Evolutionary conservation across 1,139 yeast species (phyloP), one percentile per base, ranked within the genome.

Genomic region (Lodderomyces pseudojiufengensis): DNA sequence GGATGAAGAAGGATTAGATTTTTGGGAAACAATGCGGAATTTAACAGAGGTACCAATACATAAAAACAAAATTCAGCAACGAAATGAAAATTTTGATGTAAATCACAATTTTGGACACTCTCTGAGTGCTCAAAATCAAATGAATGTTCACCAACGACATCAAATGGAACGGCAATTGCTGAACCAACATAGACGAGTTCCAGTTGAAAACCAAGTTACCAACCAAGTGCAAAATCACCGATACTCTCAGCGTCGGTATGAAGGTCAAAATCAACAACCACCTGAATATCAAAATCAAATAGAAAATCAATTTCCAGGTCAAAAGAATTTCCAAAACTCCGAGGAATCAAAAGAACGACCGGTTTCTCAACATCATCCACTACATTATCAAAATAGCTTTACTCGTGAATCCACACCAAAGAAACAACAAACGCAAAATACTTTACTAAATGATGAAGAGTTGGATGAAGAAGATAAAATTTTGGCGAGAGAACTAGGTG

Each of bases 1-100:
- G 26, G 58, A 52, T 20, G 63, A 65, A 38, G 67, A 61, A 39
- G 86, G 78, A 12, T 48, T 75, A 24, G 87, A 80, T 52, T 81
- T 80, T 50, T 80, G 86, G 84, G 87, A 81, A 46, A 75, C 79
- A 2, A 70, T 82, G 73, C 65, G 83, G 39, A 69, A 78, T 22
- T 54, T 80, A 23, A 57, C 66, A 4, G 62, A 55, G 27, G 24
- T 50, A 11, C 58, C 72, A 3, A 35, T 38, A 39, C 41, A 36
- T 45, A 37, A 39, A 10, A 15, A 9, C 3, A 21, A 26, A 24
- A 21, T 2, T 8, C 26, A 13, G 3, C 31, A 20, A 11, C 24
- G 8, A 28, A 20, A 10, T 11, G 10, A 9, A 14, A n/a, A n/a
- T n/a, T n/a, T n/a, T n/a, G n/a, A n/a, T n/a, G n/a, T n/a, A n/a